These are phyloP conservation scores for Cryptococcus sp. DNA, from an alignment of 1,284 basidiomycete species.

Conservation along the genomic window DNA sequence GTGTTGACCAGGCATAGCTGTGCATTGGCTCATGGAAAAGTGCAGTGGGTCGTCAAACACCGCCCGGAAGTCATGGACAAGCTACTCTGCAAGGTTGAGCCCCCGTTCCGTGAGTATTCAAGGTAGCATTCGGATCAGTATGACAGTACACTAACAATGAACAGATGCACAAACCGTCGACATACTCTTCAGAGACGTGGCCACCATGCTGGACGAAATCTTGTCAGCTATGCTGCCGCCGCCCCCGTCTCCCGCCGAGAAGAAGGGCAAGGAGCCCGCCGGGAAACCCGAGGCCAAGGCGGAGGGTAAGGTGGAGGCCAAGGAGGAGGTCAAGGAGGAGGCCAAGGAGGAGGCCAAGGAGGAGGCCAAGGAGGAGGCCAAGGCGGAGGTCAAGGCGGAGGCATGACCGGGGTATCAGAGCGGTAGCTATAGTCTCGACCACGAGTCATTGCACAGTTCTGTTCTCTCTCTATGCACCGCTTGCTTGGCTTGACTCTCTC, in stretches of 20 bases:
- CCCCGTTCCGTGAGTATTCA: slow-evolving; percentile 36
- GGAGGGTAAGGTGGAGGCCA: slow-evolving; percentile 6
- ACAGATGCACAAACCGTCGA: slow-evolving; percentile 28
- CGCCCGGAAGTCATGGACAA: slow-evolving; percentile 15
- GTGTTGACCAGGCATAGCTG: neutral
- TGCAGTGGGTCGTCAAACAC: slow-evolving; percentile 30
- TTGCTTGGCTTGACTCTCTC: too few species aligned
- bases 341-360: too few species aligned
- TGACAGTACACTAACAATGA: neutral
- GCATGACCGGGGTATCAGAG: too few species aligned
- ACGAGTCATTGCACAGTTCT: too few species aligned
- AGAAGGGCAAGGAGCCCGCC: slow-evolving; percentile 7
- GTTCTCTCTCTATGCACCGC: too few species aligned
- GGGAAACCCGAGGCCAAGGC: slow-evolving; percentile 16
- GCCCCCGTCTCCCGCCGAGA: slow-evolving; percentile 2
- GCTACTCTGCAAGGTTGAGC: slow-evolving; percentile 29
- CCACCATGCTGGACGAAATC: slow-evolving; percentile 33
- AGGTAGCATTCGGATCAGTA: neutral
- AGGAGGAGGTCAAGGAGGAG: slow-evolving; percentile 4
- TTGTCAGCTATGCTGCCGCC: slow-evolving; percentile 22
- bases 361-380: too few species aligned
- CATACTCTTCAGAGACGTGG: slow-evolving; percentile 32
- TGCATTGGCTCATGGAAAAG: neutral
- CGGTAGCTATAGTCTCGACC: too few species aligned
- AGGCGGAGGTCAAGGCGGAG: too few species aligned